Conservation (phyloP, 2,329 filamentous ascomycete species). For the Hypomyces perniciosus region DNA sequence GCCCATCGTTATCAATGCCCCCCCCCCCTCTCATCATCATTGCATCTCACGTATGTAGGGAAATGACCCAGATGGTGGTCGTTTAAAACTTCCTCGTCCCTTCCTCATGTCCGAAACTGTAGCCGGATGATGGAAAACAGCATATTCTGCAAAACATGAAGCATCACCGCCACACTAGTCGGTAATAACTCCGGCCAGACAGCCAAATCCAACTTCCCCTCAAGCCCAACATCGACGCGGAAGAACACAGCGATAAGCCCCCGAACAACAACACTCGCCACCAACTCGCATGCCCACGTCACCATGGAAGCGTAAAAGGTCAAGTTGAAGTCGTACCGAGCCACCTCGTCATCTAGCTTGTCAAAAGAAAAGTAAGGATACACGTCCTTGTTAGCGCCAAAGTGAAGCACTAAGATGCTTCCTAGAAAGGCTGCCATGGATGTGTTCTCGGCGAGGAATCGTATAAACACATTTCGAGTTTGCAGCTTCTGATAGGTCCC, state of each 20-base stretch:
- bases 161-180: constrained; percentile 58
- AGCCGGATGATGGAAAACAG: constrained; percentile 62
- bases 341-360: constrained; percentile 34
- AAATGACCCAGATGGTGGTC: background rate
- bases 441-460: constrained; percentile 60
- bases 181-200: constrained; percentile 63
- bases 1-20: background rate
- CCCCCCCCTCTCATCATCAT: background rate
- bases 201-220: constrained; percentile 58
- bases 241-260: constrained; percentile 53
- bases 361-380: constrained; percentile 67
- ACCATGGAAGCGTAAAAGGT: constrained; percentile 58
- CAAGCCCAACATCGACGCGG: constrained; percentile 55
- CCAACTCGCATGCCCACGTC: constrained; percentile 62
- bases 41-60: background rate
- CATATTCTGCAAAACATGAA: constrained; percentile 68
- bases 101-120: constrained; percentile 39
- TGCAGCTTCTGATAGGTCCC: constrained; percentile 60
- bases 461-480: constrained; percentile 61
- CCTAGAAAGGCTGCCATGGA: constrained; percentile 64
- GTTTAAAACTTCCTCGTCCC: background rate
- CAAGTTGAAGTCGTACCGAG: constrained; percentile 55
- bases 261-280: constrained; percentile 54
- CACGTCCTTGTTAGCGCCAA: constrained; percentile 59
- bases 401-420: constrained; percentile 59